Evolutionary conservation across 148 eudicot species (phyloP).

Genomic region (Chenopodium berlandieri): DNA sequence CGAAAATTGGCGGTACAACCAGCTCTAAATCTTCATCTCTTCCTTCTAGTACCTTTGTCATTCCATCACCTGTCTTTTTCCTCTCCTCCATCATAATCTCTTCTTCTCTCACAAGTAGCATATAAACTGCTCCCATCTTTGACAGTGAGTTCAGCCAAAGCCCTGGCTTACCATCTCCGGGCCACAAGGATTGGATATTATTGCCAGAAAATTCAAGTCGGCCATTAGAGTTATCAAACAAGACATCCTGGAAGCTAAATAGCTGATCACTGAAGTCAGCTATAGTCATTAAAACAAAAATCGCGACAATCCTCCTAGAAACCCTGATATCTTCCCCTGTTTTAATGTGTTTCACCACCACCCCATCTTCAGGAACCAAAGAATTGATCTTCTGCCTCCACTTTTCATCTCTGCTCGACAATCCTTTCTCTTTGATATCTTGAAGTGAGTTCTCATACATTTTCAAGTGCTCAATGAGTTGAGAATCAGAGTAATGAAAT

Average conservation of each 20-base stretch:
- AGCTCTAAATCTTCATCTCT: slow-evolving; percentile 42
- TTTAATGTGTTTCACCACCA: slow-evolving; percentile 68
- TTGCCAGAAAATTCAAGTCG: slow-evolving; percentile 61
- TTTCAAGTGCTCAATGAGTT: slow-evolving; percentile 56
- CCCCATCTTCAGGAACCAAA: slow-evolving; percentile 60
- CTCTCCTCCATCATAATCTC: slow-evolving; percentile 42
- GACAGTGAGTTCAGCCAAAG: slow-evolving; percentile 79
- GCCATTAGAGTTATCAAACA: slow-evolving; percentile 68
- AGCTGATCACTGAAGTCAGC: slow-evolving; percentile 95
- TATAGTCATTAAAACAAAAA: slow-evolving; percentile 79
- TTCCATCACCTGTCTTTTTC: background rate
- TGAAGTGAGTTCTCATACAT: slow-evolving; percentile 41
- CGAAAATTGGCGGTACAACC: slow-evolving; percentile 76
- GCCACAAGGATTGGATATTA: slow-evolving; percentile 55
- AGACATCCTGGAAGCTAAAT: slow-evolving; percentile 64
- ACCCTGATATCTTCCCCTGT: slow-evolving; percentile 70
- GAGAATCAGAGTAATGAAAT: slow-evolving; percentile 55
- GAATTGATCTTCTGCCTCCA: slow-evolving; percentile 74
- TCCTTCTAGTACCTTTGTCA: background rate
- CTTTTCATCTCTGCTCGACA: slow-evolving; percentile 29
- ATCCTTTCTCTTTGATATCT: slow-evolving; percentile 30
- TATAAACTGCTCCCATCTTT: slow-evolving; percentile 77
- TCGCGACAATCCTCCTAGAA: slow-evolving; percentile 63
- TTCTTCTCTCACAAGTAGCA: slow-evolving; percentile 67
- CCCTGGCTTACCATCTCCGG: slow-evolving; percentile 94